Percentiles rank a stretch among this genome's conserved stretches.
phyloP scores from a whole-genome alignment of 805 yeast genomes.

The Peterozyma toletana region DNA sequence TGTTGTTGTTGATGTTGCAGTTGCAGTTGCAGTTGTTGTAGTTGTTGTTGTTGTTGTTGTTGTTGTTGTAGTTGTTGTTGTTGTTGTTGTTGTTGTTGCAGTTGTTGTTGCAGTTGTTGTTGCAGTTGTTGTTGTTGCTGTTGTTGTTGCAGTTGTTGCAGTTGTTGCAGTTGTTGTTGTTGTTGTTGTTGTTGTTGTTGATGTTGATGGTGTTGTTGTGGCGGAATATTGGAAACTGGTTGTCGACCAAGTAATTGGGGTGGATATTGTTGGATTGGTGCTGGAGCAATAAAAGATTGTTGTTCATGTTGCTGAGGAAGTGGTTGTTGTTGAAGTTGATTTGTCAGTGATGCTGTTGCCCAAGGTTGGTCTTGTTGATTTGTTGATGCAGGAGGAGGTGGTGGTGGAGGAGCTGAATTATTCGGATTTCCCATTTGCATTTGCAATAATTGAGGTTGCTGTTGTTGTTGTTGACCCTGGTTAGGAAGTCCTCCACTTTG shows the following conservation, averaged over 20 bases:
- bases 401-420: constrained; percentile 3
- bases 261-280: constrained; percentile 2
- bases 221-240: not conserved
- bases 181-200: no score
- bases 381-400: not conserved
- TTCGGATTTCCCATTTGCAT: constrained; percentile 5
- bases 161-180: no score
- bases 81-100: constrained; percentile 4
- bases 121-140: not conserved
- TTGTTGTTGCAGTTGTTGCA: no score
- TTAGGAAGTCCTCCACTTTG: constrained; percentile 19
- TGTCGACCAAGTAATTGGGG: not conserved
- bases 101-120: not conserved
- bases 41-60: not conserved
- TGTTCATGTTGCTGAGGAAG: no score
- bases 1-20: constrained; percentile 3
- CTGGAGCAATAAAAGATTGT: not conserved
- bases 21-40: constrained; percentile 3
- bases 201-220: no score
- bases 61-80: constrained; percentile 3
- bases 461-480: constrained; percentile 7
- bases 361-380: not conserved
- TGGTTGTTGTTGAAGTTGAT: not conserved
- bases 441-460: constrained; percentile 8
- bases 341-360: not conserved